These are phyloP conservation scores for Melampsora larici-populina DNA, from an alignment of 1,284 basidiomycete species.

Conservation along the genomic window DNA sequence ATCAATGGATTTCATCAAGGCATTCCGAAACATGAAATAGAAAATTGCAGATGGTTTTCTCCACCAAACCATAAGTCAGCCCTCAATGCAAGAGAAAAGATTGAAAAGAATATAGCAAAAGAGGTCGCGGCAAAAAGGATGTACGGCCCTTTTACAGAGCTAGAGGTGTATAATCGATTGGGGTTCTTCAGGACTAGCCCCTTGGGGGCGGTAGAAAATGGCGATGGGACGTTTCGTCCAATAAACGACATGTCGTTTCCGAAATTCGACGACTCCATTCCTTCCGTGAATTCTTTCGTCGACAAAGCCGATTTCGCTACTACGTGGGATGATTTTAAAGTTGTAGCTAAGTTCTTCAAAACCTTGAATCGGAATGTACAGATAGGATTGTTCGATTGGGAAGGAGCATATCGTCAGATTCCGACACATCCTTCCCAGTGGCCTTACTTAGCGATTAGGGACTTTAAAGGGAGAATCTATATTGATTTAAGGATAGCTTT, in stretches of 20 bases:
- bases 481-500: background rate
- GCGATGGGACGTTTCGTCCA: no score
- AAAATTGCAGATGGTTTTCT: no score
- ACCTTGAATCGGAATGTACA: background rate
- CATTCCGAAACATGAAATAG: slow-evolving; percentile 3
- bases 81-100: background rate
- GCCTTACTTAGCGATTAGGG: no score
- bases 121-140: background rate
- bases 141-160: background rate
- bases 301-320: background rate
- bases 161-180: background rate
- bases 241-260: no score
- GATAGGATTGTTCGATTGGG: slow-evolving; percentile 1
- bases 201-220: no score
- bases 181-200: background rate
- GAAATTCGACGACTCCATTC: background rate
- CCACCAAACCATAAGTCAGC: slow-evolving; percentile 10
- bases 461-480: background rate
- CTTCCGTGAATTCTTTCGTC: slow-evolving; percentile 16
- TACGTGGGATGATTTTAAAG: slow-evolving; percentile 10
- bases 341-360: background rate
- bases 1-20: slow-evolving; percentile 27
- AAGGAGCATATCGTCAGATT: background rate
- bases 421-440: background rate
- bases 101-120: background rate